phyloP scores from a whole-genome alignment of 23 red algal genomes.

The Gracilaria domingensis region DNA sequence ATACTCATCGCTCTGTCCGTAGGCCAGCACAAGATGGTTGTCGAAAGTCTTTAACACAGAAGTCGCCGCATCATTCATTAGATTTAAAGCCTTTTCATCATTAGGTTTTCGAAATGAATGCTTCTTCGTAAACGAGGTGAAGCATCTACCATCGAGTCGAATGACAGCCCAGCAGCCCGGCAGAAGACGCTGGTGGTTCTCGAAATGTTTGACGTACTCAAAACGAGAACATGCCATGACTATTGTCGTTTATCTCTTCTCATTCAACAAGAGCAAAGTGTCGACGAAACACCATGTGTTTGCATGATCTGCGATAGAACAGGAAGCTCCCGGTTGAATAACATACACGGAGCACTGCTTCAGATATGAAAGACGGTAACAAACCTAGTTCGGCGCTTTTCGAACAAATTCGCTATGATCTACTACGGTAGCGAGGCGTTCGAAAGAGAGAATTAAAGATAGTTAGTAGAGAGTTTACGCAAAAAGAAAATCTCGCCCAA shows the following conservation, averaged over 20 bases:
- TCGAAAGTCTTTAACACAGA: slow-evolving; percentile 70
- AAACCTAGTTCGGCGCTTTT: too few relatives aligned
- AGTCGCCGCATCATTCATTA: slow-evolving; percentile 67
- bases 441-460: too few relatives aligned
- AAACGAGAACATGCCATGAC: slow-evolving; percentile 91
- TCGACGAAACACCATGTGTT: not conserved
- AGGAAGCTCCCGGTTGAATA: too few relatives aligned
- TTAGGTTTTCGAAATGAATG: slow-evolving; percentile 84
- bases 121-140: slow-evolving; percentile 75
- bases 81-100: slow-evolving; percentile 71
- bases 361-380: too few relatives aligned
- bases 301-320: too few relatives aligned
- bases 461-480: too few relatives aligned
- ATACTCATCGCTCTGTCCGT: slow-evolving; percentile 91
- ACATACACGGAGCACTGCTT: not conserved
- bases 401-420: too few relatives aligned
- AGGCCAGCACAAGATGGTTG: slow-evolving; percentile 77
- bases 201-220: slow-evolving; percentile 94
- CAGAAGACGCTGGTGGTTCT: slow-evolving; percentile 76
- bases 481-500: too few relatives aligned
- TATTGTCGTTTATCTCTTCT: not conserved
- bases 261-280: not conserved
- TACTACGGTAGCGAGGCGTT: too few relatives aligned
- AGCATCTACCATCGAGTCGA: slow-evolving; percentile 92
- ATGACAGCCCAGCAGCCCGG: slow-evolving; percentile 87